A percentile compares a stretch with the other conserved stretches of the same genome.
These are phyloP conservation scores for Pseudozyma tsukubaensis DNA, from an alignment of 1,284 basidiomycete genomes.

Conservation along the genomic window DNA sequence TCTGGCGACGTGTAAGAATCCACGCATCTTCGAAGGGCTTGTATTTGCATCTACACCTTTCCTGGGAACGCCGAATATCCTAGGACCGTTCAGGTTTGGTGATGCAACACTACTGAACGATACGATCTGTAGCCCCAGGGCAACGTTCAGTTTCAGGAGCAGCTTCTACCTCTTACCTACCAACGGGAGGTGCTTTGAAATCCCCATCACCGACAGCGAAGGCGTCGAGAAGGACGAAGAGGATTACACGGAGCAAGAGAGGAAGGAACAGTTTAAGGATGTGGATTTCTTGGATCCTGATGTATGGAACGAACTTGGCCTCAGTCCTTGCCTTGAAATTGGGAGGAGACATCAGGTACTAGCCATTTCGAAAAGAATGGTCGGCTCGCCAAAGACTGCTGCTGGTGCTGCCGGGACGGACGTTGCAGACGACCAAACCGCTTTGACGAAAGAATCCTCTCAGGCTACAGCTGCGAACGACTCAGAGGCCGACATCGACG, in stretches of 20 bases:
- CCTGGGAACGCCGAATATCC: slow-evolving; percentile 66
- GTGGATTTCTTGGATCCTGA: slow-evolving; percentile 52
- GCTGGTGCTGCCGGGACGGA: background rate
- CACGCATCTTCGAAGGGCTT: slow-evolving; percentile 64
- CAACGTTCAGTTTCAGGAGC: slow-evolving; percentile 65
- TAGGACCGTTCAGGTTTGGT: slow-evolving; percentile 66
- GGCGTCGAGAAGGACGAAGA: slow-evolving; percentile 33
- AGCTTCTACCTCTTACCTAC: slow-evolving; percentile 67
- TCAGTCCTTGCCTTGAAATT: slow-evolving; percentile 48
- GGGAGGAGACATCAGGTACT: slow-evolving; percentile 23
- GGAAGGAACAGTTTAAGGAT: slow-evolving; percentile 32
- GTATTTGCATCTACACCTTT: slow-evolving; percentile 67
- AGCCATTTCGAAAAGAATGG: slow-evolving; percentile 11
- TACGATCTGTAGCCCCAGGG: slow-evolving; percentile 63
- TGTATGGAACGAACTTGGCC: slow-evolving; percentile 48
- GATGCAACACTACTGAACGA: slow-evolving; percentile 64
- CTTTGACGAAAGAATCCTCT: background rate
- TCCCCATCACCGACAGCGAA: slow-evolving; percentile 13
- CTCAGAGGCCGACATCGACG: slow-evolving; percentile 4
- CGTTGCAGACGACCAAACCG: background rate
- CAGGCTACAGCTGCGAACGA: background rate
- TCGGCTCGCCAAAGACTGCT: too few relatives aligned
- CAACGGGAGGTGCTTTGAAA: slow-evolving; percentile 51
- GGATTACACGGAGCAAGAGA: slow-evolving; percentile 31
- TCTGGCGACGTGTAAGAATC: slow-evolving; percentile 56